Evolutionary conservation across 73 alveolate species (phyloP), one percentile per base, ranked within the genome.

Genomic region (Halteria grandinella): DNA sequence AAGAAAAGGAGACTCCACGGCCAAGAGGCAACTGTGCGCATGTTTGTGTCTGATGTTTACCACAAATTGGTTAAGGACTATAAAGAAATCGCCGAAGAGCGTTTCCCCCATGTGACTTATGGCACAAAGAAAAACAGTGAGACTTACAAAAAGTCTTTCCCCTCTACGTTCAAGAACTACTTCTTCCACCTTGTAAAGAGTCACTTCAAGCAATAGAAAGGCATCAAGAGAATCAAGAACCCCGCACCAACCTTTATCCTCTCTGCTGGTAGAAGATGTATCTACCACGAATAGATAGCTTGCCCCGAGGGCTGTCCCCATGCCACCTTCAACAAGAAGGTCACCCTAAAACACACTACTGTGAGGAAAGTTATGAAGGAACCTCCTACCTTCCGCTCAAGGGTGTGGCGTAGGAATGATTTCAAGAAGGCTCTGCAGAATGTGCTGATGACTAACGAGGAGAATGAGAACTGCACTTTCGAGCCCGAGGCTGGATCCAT

Each of bases 391-490:
- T 31, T 10, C 15, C 60, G 77, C 39, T 27, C 49, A 11, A 59
- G 84, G 21, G 72, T 49, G 10, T 86, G 94, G 94, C 75, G 86
- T 21, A 34, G 81, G 25, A 84, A 70, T 34, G 93, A 79, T 43
- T 73, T 87, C 62, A 55, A 59, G 37, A 83, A 89, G 29, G 89
- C 85, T 25, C 78, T 85, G 69, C 80, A 75, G 32, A 79, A 92
- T 44, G 90, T 96, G 3, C 81, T 93, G 83, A 96, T 96, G 99
- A 80, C 93, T 28, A 73, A 77, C 48, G 94, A 90, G 31, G 99
- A 96, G 43, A 93, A 94, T 0, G 88, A 83, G 71, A 95, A 96
- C 79, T 96, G 99, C 51, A 96, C 97, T 17, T 96, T 96, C 62
- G 98, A 96, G 50, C 99, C 99, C 15, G 92, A 91, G 40, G 93